phyloP scores from a whole-genome alignment of 73 alveolate species.

The Symbiodinium pilosum region DNA sequence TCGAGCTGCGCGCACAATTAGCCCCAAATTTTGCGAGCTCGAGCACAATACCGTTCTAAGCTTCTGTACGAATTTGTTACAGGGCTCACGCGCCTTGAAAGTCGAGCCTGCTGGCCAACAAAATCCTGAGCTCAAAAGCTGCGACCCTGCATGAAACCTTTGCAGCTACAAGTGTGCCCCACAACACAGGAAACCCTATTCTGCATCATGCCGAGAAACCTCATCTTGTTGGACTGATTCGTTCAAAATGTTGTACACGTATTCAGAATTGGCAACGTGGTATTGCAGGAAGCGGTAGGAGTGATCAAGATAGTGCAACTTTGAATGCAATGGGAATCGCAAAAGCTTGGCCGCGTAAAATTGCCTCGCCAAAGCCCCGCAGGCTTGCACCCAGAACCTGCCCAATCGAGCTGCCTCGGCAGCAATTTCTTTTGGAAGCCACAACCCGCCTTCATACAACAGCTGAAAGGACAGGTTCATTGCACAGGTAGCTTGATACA shows the following conservation, averaged over 20 bases:
- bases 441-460: background rate
- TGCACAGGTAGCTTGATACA: background rate
- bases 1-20: background rate
- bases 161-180: background rate
- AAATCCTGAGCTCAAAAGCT: slow-evolving; percentile 12
- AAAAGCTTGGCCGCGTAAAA: background rate
- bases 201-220: background rate
- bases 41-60: background rate
- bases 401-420: background rate
- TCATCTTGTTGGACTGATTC: background rate
- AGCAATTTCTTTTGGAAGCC: background rate
- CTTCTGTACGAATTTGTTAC: background rate
- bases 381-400: background rate
- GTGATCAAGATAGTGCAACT: slow-evolving; percentile 6
- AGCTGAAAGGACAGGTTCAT: background rate
- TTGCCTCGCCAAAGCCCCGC: background rate
- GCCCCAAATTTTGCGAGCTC: background rate
- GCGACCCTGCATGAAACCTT: too few species aligned
- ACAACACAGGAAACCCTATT: too few species aligned
- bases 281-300: background rate
- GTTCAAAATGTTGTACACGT: background rate
- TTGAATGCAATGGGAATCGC: slow-evolving; percentile 13
- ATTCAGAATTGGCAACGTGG: background rate
- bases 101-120: slow-evolving; percentile 25
- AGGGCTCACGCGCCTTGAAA: slow-evolving; percentile 11